Conservation (phyloP, 2,329 filamentous ascomycete species). For the Ceratocystis eucalypticola region DNA sequence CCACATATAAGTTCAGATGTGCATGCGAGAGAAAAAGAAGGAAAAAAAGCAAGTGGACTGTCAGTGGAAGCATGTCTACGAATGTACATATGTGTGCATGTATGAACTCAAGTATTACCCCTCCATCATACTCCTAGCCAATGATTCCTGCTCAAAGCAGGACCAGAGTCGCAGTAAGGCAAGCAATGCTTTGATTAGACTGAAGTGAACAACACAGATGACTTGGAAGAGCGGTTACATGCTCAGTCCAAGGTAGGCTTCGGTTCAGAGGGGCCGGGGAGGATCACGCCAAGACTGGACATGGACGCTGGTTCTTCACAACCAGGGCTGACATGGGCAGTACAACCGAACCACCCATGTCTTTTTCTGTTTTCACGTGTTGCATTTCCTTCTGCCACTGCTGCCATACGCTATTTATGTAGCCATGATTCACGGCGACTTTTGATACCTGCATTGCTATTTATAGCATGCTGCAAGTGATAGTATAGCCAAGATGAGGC, state of each 20-base stretch:
- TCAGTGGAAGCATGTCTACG: neutral
- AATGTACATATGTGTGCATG: neutral
- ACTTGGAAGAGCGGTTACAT: neutral
- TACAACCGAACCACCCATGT: neutral
- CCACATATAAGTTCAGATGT: neutral
- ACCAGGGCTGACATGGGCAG: neutral
- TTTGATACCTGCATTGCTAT: neutral
- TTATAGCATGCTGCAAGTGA: neutral
- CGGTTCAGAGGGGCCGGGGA: neutral
- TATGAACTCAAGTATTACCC: neutral
- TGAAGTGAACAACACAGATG: neutral
- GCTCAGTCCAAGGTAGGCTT: neutral
- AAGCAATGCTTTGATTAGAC: neutral
- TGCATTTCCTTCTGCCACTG: neutral
- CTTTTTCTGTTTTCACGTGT: neutral
- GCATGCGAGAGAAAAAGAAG: neutral
- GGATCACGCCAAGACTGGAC: neutral
- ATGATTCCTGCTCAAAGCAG: neutral
- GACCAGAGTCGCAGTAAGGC: neutral
- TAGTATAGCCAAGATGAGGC: neutral
- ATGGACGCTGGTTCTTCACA: neutral
- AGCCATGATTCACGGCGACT: neutral
- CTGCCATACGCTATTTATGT: neutral
- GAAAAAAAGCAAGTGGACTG: neutral
- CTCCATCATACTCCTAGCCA: neutral